Percentiles rank a stretch among this genome's conserved stretches.
phyloP scores from a whole-genome alignment of 257 asterid species.

The Henckelia pumila region DNA sequence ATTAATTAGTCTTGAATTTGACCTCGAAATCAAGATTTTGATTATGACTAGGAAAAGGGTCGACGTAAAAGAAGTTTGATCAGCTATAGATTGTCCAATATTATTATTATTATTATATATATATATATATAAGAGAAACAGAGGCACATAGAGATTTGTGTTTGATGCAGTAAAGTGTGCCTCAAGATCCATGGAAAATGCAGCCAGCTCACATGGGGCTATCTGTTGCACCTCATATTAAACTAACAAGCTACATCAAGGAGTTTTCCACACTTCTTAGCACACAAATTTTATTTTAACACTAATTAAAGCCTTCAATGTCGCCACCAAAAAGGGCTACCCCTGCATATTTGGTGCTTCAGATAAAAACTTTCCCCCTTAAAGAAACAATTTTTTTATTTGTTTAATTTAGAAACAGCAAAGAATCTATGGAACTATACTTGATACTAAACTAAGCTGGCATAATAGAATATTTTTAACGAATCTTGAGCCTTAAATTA shows the following conservation, averaged over 20 bases:
- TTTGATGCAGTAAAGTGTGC: slow-evolving; percentile 41
- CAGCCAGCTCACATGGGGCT: slow-evolving; percentile 89
- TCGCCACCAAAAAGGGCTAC: slow-evolving; percentile 52
- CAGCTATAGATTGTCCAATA: slow-evolving; percentile 22
- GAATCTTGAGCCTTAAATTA: not conserved
- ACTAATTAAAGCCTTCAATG: slow-evolving; percentile 35
- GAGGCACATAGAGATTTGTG: slow-evolving; percentile 21
- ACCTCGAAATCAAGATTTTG: not conserved
- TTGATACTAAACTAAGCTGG: not conserved
- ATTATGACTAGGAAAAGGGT: not conserved
- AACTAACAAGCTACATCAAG: slow-evolving; percentile 29
- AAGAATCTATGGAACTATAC: not conserved
- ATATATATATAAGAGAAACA: no score
- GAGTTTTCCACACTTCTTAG: slow-evolving; percentile 40
- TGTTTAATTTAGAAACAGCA: not conserved
- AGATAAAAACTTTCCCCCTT: not conserved
- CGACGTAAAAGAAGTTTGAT: slow-evolving; percentile 19
- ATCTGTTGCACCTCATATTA: slow-evolving; percentile 24
- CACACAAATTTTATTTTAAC: slow-evolving; percentile 33
- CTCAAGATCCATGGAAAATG: slow-evolving; percentile 61
- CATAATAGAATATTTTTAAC: not conserved
- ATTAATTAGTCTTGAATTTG: not conserved
- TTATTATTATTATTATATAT: slow-evolving; percentile 31
- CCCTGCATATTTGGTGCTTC: slow-evolving; percentile 44
- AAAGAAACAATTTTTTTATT: not conserved